Base-by-base conservation (phyloP, 257 asterid species). In the Nicotiana otophora region DNA sequence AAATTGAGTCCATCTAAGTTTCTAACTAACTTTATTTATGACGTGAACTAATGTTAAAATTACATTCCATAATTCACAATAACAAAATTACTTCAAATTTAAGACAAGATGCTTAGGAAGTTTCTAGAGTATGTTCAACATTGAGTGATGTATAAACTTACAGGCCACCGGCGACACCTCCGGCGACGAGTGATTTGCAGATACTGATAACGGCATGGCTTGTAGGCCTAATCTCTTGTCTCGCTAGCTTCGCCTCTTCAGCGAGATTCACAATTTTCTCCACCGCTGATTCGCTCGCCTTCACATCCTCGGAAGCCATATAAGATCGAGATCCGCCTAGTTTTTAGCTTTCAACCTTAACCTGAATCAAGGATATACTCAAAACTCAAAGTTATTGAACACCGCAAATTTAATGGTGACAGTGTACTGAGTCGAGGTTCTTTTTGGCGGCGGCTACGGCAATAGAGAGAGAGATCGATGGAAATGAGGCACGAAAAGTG, bases 151-250 rank as follows among this genome's bases (percentile, higher is more conserved):
- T 46, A 46, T 46, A 46, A 42, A 84, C 99, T 91, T 84, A 96
- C 98, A 96, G 91, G 89, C 98, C 98, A 63, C 99, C 99, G 12
- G 99, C 98, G 36, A 92, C 98, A 34, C 99, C 99, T 57, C 98
- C 99, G 51, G 98, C 98, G 39, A 93, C 86, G 68, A 96, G 95
- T 85, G 99, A 96, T 87, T 94, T 96, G 92, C 93, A 89, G 84
- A 96, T 88, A 82, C 87, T 90, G 86, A 88, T 91, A 57, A 95
- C 88, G 82, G 94, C 93, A 84, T 84, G 81, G 31, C 92, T 88
- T 23, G 94, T 83, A 4, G 98, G 98, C 88, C 82, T 93, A 83
- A 95, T 95, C 70, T 93, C 99, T 69, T 91, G 92, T 87, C 92
- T 91, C 1, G 97, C 97, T 20, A 91, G 97, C 91, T 95, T 95